phyloP scores from a whole-genome alignment of 257 asterid genomes.

The Plantago ovata region DNA sequence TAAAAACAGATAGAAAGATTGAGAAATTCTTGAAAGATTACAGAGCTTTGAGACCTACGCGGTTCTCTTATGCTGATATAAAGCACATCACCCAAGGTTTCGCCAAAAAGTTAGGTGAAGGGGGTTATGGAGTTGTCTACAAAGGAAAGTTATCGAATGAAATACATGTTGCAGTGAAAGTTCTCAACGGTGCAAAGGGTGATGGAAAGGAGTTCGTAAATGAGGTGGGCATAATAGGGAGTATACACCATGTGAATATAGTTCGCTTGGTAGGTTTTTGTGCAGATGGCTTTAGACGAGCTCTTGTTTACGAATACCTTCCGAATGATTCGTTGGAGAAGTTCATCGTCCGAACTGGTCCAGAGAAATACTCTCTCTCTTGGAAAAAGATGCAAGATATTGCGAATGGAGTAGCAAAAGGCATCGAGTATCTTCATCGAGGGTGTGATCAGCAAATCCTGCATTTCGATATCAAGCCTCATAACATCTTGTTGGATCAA shows the following conservation, averaged over 20 bases:
- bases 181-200: conserved; percentile 12
- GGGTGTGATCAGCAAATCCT: conserved; percentile 33
- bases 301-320: conserved; percentile 26
- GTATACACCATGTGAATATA: conserved; percentile 27
- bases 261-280: conserved; percentile 31
- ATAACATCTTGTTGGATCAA: conserved; percentile 30
- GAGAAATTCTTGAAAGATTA: conserved; percentile 35
- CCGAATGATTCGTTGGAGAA: conserved; percentile 29
- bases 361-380: conserved; percentile 1
- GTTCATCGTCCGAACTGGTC: conserved; percentile 2
- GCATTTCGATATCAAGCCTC: conserved; percentile 37
- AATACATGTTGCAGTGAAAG: conserved; percentile 24
- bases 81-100: conserved; percentile 33
- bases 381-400: conserved; percentile 23
- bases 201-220: conserved; percentile 28
- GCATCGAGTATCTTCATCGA: conserved; percentile 31
- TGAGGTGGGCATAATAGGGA: conserved; percentile 26
- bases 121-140: conserved; percentile 29
- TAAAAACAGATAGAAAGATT: conserved; percentile 19
- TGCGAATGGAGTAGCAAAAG: conserved; percentile 29
- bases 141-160: conserved; percentile 24
- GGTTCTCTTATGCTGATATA: conserved; percentile 40
- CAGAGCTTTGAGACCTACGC: conserved; percentile 31
- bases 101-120: conserved; percentile 27
- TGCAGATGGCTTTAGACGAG: conserved; percentile 31